Evolutionary conservation across 2,329 filamentous ascomycete species (phyloP).

Genomic region (Berkeleyomyces rouxiae): DNA sequence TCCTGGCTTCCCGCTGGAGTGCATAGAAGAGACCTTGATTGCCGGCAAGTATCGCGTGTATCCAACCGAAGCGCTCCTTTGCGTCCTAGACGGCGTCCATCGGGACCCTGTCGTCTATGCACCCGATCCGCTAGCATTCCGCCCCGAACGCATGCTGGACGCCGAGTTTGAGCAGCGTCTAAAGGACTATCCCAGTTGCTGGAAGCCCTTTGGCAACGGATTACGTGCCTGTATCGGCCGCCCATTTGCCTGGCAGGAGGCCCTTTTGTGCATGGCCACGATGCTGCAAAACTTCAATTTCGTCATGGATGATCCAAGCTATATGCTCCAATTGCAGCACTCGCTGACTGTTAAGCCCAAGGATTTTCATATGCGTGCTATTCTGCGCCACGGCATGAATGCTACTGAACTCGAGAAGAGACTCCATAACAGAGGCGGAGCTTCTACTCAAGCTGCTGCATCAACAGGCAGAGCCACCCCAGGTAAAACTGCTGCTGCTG

Average conservation of each 20-base stretch:
- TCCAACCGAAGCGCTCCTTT: conserved; percentile 32
- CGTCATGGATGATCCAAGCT: conserved; percentile 41
- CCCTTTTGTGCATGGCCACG: conserved; percentile 42
- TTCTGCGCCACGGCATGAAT: conserved; percentile 31
- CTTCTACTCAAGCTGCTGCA: conserved; percentile 6
- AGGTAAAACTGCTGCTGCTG: background rate
- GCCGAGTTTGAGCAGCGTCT: conserved; percentile 46
- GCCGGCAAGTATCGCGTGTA: conserved; percentile 44
- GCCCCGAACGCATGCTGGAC: conserved; percentile 56
- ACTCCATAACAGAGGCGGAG: conserved; percentile 21
- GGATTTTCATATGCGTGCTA: conserved; percentile 44
- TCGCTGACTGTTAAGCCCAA: conserved; percentile 48
- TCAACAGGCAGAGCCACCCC: background rate
- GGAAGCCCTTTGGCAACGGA: conserved; percentile 64
- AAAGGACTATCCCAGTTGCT: conserved; percentile 43
- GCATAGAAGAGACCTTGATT: conserved; percentile 37
- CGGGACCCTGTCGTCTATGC: conserved; percentile 48
- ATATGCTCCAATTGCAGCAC: conserved; percentile 36
- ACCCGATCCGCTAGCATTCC: conserved; percentile 46
- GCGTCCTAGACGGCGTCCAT: conserved; percentile 38
- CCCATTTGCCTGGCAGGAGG: conserved; percentile 61
- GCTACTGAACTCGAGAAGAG: conserved; percentile 30
- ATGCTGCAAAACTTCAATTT: conserved; percentile 59
- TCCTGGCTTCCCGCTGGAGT: conserved; percentile 36
- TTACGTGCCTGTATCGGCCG: conserved; percentile 55